A percentile compares a stretch with the other conserved stretches of the same genome.
These are phyloP conservation scores for Fraxinus albicans DNA, from an alignment of 305 asterid genomes.

Conservation along the genomic window DNA sequence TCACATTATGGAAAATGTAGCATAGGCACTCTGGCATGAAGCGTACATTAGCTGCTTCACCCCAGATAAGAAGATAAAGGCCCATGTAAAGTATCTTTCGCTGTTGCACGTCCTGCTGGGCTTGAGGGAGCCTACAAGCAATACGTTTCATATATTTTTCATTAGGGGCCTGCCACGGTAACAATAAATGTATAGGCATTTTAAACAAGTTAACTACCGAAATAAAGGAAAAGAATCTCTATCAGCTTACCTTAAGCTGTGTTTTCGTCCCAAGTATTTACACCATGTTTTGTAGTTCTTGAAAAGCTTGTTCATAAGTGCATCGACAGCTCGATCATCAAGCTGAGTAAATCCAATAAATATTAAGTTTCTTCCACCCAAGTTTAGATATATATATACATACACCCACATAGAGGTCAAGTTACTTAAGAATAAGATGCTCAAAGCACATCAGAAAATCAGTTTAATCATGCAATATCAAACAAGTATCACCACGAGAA, in stretches of 20 bases:
- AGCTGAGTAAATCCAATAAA: slow-evolving; percentile 48
- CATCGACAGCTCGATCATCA: slow-evolving; percentile 94
- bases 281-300: slow-evolving; percentile 99
- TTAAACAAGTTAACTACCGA: slow-evolving; percentile 5
- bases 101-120: slow-evolving; percentile 79
- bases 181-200: not conserved
- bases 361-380: slow-evolving; percentile 22
- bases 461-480: slow-evolving; percentile 18
- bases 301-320: slow-evolving; percentile 89
- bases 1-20: slow-evolving; percentile 94
- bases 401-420: slow-evolving; percentile 15
- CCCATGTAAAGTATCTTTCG: slow-evolving; percentile 97
- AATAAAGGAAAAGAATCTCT: not conserved
- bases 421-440: slow-evolving; percentile 3
- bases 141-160: slow-evolving; percentile 16
- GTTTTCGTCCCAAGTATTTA: slow-evolving; percentile 88
- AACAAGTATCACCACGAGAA: not conserved
- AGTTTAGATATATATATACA: slow-evolving; percentile 8
- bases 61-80: slow-evolving; percentile 98
- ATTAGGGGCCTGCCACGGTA: slow-evolving; percentile 15
- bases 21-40: slow-evolving; percentile 99
- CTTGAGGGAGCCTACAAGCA: slow-evolving; percentile 84
- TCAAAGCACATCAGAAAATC: slow-evolving; percentile 1
- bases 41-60: slow-evolving; percentile 95
- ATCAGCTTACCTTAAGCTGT: slow-evolving; percentile 81